These are phyloP conservation scores for Mimosa pudica DNA, from an alignment of 306 rosid genomes.

Conservation along the genomic window DNA sequence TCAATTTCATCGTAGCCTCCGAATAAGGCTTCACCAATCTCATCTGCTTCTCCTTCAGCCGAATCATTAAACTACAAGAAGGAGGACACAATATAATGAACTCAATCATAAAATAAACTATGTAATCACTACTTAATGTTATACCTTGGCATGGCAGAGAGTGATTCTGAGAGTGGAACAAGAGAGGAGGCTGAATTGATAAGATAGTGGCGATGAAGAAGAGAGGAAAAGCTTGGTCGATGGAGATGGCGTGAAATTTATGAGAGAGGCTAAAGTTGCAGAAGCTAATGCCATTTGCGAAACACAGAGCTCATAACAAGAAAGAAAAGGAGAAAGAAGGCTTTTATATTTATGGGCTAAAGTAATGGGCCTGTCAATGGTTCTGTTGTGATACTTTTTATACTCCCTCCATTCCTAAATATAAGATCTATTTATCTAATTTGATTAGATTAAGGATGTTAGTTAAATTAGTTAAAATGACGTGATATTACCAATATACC, in stretches of 20 bases:
- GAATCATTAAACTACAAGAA: slow-evolving; percentile 51
- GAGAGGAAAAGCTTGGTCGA: slow-evolving; percentile 36
- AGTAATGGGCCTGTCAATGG: background rate
- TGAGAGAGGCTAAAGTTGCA: slow-evolving; percentile 24
- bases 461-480: too few relatives aligned
- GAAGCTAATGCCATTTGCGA: slow-evolving; percentile 52
- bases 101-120: background rate
- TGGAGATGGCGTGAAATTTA: slow-evolving; percentile 33
- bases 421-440: too few relatives aligned
- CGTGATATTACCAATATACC: too few relatives aligned
- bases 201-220: slow-evolving; percentile 26
- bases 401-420: too few relatives aligned
- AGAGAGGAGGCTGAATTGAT: slow-evolving; percentile 27
- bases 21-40: slow-evolving; percentile 47
- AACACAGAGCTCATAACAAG: background rate
- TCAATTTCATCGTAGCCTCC: slow-evolving; percentile 49
- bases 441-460: too few relatives aligned
- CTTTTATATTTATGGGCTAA: background rate
- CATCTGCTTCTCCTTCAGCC: slow-evolving; percentile 44
- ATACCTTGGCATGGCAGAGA: slow-evolving; percentile 44
- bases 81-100: background rate
- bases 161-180: slow-evolving; percentile 34
- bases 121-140: background rate
- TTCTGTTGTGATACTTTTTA: too few relatives aligned
- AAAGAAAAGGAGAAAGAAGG: too few relatives aligned